These are phyloP conservation scores for Aurifilum marmelostoma DNA, from an alignment of 2,329 filamentous ascomycete species.

Conservation along the genomic window DNA sequence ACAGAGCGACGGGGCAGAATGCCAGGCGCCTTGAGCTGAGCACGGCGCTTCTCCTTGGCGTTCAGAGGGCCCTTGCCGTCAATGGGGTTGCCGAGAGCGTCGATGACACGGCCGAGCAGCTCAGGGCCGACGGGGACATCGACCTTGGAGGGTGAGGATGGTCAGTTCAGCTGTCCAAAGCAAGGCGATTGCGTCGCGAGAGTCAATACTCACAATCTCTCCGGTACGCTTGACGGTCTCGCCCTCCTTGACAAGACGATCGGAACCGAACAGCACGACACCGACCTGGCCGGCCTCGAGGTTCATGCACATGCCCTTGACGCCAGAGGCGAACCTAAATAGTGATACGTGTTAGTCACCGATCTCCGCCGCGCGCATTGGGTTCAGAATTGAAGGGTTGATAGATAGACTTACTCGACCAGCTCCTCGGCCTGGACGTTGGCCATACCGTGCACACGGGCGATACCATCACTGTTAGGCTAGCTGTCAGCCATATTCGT, in stretches of 20 bases:
- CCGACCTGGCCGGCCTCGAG: slow-evolving; percentile 99
- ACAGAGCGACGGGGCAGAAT: slow-evolving; percentile 97
- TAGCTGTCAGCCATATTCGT: slow-evolving; percentile 35
- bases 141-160: slow-evolving; percentile 61
- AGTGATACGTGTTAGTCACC: slow-evolving; percentile 29
- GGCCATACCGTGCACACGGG: slow-evolving; percentile 99
- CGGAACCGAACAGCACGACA: slow-evolving; percentile 99
- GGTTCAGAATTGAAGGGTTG: slow-evolving; percentile 14
- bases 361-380: slow-evolving; percentile 22
- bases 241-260: slow-evolving; percentile 99
- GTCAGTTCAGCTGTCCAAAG: slow-evolving; percentile 33
- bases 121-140: slow-evolving; percentile 92
- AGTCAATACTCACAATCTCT: slow-evolving; percentile 78
- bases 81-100: slow-evolving; percentile 98
- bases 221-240: slow-evolving; percentile 99
- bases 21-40: slow-evolving; percentile 97
- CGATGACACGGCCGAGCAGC: slow-evolving; percentile 96
- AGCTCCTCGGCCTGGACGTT: slow-evolving; percentile 99
- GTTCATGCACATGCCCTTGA: slow-evolving; percentile 99
- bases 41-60: slow-evolving; percentile 88
- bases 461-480: slow-evolving; percentile 92
- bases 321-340: slow-evolving; percentile 92
- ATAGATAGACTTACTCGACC: slow-evolving; percentile 79
- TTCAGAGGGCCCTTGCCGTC: slow-evolving; percentile 98
- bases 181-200: background rate